Evolutionary conservation across 495 filamentous ascomycete genomes (phyloP).

Genomic region (Polyplosphaeria fusca): DNA sequence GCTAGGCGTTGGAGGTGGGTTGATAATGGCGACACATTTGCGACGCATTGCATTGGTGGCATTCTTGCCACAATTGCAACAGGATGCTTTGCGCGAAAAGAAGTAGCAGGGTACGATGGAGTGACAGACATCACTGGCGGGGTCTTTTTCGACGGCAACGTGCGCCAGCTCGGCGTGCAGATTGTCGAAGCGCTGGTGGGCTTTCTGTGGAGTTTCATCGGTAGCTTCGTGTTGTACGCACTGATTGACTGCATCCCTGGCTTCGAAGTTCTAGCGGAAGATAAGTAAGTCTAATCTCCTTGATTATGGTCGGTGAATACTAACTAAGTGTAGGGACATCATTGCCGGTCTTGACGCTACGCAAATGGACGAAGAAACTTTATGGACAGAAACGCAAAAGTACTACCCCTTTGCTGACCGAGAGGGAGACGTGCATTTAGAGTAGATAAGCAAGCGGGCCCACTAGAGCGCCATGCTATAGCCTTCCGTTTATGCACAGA

Average conservation of each 20-base stretch:
- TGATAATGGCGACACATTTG: conserved; percentile 49
- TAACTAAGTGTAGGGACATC: conserved; percentile 42
- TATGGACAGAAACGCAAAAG: conserved; percentile 42
- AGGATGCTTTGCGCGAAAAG: conserved; percentile 42
- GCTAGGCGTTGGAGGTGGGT: conserved; percentile 44
- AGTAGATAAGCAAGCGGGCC: conserved; percentile 9
- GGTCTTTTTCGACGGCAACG: conserved; percentile 38
- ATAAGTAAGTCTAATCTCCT: conserved; percentile 22
- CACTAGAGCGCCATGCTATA: too few species aligned
- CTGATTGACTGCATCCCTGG: conserved; percentile 32
- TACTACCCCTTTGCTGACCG: conserved; percentile 46
- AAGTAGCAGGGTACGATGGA: conserved; percentile 47
- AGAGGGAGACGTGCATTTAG: conserved; percentile 14
- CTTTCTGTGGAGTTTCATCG: conserved; percentile 43
- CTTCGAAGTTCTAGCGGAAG: conserved; percentile 30
- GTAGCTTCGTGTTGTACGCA: conserved; percentile 27
- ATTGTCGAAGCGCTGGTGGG: conserved; percentile 44
- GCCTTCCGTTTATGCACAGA: too few species aligned
- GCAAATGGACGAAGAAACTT: conserved; percentile 49
- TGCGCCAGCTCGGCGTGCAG: conserved; percentile 33
- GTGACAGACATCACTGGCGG: conserved; percentile 42
- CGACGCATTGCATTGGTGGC: conserved; percentile 48
- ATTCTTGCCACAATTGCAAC: conserved; percentile 44
- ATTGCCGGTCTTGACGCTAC: conserved; percentile 48
- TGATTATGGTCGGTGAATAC: too few species aligned